Conservation (phyloP, 169 alveolate genomes). For the Plasmodium coatneyi region DNA sequence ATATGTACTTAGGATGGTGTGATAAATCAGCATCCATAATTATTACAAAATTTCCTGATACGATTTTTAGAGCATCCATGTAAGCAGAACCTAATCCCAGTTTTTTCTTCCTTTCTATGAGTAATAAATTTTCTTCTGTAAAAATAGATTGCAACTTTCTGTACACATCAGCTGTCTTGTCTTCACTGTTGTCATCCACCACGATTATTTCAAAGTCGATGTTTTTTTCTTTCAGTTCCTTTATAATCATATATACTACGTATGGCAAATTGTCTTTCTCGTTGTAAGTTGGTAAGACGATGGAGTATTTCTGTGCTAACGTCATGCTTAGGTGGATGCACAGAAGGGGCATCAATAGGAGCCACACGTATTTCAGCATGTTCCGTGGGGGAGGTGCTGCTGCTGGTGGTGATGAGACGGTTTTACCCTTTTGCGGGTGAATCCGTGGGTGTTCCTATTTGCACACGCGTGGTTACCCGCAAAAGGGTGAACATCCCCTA, state of each 20-base stretch:
- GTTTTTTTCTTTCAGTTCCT: conserved; percentile 87
- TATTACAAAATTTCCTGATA: conserved; percentile 93
- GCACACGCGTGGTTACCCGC: neutral
- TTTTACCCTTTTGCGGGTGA: neutral
- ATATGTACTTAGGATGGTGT: conserved; percentile 96
- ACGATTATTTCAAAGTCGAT: conserved; percentile 93
- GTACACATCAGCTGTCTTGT: conserved; percentile 89
- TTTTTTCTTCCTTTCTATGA: conserved; percentile 92
- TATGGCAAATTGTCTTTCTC: conserved; percentile 96
- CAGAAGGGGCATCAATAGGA: neutral
- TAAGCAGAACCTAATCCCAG: conserved; percentile 97
- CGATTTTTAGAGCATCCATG: conserved; percentile 93
- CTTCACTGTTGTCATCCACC: conserved; percentile 97
- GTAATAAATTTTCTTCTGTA: conserved; percentile 81
- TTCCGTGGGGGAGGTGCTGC: neutral
- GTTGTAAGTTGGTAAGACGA: conserved; percentile 95
- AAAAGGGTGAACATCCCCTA: neutral
- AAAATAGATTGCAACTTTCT: conserved; percentile 38
- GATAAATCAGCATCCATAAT: conserved; percentile 98
- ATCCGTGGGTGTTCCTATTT: neutral
- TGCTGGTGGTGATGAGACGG: neutral
- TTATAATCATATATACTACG: conserved; percentile 89
- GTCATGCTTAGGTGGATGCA: conserved; percentile 12
- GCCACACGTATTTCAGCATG: neutral
- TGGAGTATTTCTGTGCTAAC: conserved; percentile 82